Evolutionary conservation across 2,329 filamentous ascomycete species (phyloP).

Genomic region (Chrysoporthe puriensis): DNA sequence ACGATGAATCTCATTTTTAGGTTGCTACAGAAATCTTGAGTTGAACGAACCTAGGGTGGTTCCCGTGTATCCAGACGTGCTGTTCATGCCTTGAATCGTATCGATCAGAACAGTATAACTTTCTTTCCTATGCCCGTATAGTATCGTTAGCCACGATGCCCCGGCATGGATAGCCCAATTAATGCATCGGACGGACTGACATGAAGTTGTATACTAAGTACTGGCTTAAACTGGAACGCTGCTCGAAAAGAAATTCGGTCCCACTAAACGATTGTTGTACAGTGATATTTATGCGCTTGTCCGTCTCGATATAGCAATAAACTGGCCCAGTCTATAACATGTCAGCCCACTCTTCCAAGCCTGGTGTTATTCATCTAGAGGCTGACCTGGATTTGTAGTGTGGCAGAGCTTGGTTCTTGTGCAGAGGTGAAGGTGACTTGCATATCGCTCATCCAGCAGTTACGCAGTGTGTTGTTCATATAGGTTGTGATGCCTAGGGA

Average conservation of each 20-base stretch:
- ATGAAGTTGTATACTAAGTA: constrained; percentile 23
- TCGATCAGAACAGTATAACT: constrained; percentile 15
- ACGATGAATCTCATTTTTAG: background rate
- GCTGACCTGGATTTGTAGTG: constrained; percentile 19
- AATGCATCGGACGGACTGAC: background rate
- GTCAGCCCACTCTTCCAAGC: background rate
- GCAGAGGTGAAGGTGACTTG: constrained; percentile 22
- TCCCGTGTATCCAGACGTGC: constrained; percentile 17
- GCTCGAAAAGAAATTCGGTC: constrained; percentile 22
- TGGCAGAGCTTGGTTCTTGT: constrained; percentile 16
- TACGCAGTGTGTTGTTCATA: constrained; percentile 23
- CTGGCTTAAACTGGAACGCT: constrained; percentile 24
- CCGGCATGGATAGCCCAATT: too few species aligned
- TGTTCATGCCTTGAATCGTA: constrained; percentile 16
- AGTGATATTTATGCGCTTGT: constrained; percentile 15
- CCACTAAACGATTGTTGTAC: constrained; percentile 24
- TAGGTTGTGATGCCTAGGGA: constrained; percentile 22
- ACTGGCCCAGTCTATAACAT: constrained; percentile 16
- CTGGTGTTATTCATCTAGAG: too few species aligned
- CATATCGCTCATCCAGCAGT: constrained; percentile 17
- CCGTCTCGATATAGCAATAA: constrained; percentile 19
- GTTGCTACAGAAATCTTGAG: background rate
- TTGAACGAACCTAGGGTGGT: constrained; percentile 16
- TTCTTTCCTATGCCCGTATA: background rate
- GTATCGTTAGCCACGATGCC: background rate